Evolutionary conservation across 345 rosid genomes (phyloP).

Genomic region (Erodium maritimum): DNA sequence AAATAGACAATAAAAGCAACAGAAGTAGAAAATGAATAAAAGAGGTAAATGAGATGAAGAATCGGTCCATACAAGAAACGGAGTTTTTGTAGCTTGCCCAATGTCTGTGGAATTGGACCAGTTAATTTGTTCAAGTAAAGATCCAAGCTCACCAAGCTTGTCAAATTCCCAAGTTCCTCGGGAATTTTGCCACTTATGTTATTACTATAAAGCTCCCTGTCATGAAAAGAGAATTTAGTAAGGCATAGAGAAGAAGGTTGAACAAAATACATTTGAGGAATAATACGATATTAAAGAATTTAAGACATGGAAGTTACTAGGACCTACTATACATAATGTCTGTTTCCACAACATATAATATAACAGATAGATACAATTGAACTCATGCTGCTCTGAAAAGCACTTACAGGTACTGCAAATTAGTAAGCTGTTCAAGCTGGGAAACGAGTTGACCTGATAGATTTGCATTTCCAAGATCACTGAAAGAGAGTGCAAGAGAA

Average conservation of each 20-base stretch:
- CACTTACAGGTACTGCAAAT: constrained; percentile 78
- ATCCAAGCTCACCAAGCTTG: constrained; percentile 86
- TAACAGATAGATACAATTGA: neutral
- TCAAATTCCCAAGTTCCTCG: constrained; percentile 72
- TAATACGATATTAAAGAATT: no score
- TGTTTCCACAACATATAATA: neutral
- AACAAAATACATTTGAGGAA: neutral
- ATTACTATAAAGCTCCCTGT: constrained; percentile 81
- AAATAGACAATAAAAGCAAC: neutral
- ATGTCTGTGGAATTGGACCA: constrained; percentile 52
- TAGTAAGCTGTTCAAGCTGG: constrained; percentile 48
- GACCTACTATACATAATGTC: neutral
- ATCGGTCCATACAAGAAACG: constrained; percentile 55
- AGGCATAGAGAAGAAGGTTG: neutral
- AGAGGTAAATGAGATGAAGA: neutral
- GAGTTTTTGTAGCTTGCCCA: constrained; percentile 48
- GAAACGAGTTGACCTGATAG: constrained; percentile 52
- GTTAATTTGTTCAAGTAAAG: constrained; percentile 58
- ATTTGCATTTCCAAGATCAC: constrained; percentile 63
- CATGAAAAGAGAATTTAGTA: constrained; percentile 12
- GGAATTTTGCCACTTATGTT: constrained; percentile 59
- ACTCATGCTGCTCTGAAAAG: neutral
- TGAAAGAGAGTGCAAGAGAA: constrained; percentile 3
- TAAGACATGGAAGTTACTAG: no score
- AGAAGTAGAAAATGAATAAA: neutral